Evolutionary conservation across 1,284 basidiomycete genomes (phyloP), one percentile per base, ranked within the genome.

Genomic region (Microbotryum saponariae): DNA sequence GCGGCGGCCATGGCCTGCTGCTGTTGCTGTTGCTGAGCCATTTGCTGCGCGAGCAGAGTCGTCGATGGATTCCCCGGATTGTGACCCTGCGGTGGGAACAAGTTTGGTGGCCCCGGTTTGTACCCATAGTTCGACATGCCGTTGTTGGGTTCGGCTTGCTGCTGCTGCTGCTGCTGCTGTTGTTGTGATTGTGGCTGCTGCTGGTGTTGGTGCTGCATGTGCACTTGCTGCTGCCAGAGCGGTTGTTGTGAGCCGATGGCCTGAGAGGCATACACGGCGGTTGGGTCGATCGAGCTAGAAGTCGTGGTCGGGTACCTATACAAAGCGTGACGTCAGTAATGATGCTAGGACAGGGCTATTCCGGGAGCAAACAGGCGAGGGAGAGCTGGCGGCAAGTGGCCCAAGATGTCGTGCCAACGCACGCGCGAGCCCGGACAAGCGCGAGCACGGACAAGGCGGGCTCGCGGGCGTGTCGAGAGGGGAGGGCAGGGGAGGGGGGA

Each of bases 41-140:
- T 54, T 42, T 66, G 65, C 37, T 66, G 62, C 42, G 61, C 62
- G 18, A 64, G 53, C 4, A 66, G 52, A 14, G 60, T 33, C 1
- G 62, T 49, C 54, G 62, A 60, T 9, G 33, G 49, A 21, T 52
- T 52, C n/a, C 33, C 33, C 7, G 51, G 18, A 12, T 52, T 31
- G 12, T 33, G 37, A 45, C 16, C 20, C 23, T 53, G 51, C 46
- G 47, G 50, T 20, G 21, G 20, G 37, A 44, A 37, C 33, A 18
- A n/a, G 6, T 21, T 25, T 37, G 48, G 23, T 42, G 16, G 42
- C 48, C 23, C 46, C 25, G 16, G 20, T 50, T 44, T 58, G 47
- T 14, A 56, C 4, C 27, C 14, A 31, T 51, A 23, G 6, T 42
- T 18, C 21, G 42, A 47, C 8, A 31, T 49, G 16, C 55, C 45